Conservation (phyloP, 1,139 yeast species). For the Yamadazyma diddensiae region DNA sequence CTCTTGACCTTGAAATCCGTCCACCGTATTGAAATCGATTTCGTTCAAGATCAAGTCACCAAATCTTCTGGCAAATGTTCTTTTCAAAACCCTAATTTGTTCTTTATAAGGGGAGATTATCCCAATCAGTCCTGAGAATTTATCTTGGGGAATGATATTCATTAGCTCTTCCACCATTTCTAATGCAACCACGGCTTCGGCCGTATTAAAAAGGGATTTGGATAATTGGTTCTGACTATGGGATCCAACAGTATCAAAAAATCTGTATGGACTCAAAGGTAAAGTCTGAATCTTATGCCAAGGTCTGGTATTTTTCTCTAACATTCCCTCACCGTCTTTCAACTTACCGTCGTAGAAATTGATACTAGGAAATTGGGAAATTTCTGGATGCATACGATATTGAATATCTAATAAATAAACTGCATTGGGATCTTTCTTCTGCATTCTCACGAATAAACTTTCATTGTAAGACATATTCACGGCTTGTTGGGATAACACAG, state of each 20-base stretch:
- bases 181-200: constrained; percentile 71
- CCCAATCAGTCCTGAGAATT: constrained; percentile 76
- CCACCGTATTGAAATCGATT: constrained; percentile 91
- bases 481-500: constrained; percentile 92
- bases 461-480: constrained; percentile 80
- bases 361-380: constrained; percentile 79
- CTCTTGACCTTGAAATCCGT: constrained; percentile 98
- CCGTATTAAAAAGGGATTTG: constrained; percentile 64
- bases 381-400: constrained; percentile 96
- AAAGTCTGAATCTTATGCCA: constrained; percentile 61
- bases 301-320: constrained; percentile 51
- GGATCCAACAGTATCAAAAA: constrained; percentile 65
- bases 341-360: constrained; percentile 77
- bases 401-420: constrained; percentile 86
- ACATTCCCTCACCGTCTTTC: constrained; percentile 74
- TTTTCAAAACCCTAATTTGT: constrained; percentile 63
- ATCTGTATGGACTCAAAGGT: constrained; percentile 67
- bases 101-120: constrained; percentile 94
- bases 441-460: constrained; percentile 93
- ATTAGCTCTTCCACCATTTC: constrained; percentile 63
- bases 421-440: constrained; percentile 55
- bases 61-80: constrained; percentile 52
- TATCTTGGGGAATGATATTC: constrained; percentile 44
- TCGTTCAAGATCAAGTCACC: constrained; percentile 63
- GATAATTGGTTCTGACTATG: constrained; percentile 65